Conservation (phyloP, 176 grass and related monocot species). For the Eremochloa ophiuroides region DNA sequence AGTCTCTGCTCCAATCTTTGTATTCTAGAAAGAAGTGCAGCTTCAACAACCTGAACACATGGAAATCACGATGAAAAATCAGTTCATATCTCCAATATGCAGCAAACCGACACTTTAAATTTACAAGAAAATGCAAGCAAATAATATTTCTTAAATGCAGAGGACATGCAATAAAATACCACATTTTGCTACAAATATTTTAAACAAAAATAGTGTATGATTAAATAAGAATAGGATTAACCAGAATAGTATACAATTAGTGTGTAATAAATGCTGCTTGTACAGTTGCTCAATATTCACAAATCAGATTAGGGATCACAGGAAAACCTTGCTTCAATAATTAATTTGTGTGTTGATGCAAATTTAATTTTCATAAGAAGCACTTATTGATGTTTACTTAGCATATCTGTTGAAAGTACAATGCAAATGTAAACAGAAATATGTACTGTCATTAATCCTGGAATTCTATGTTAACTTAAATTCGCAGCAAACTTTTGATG, state of each 20-base stretch:
- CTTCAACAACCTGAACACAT: constrained; percentile 83
- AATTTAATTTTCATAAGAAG: background rate
- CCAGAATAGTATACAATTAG: background rate
- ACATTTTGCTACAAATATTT: background rate
- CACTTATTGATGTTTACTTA: background rate
- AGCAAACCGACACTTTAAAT: background rate
- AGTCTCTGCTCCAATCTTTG: constrained; percentile 74
- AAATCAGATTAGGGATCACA: background rate
- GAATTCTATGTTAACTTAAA: constrained; percentile 6
- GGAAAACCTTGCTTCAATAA: constrained; percentile 1
- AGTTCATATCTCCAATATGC: background rate
- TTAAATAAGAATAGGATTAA: background rate
- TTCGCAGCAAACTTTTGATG: background rate
- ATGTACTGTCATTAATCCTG: background rate
- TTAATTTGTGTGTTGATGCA: background rate
- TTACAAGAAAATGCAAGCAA: background rate
- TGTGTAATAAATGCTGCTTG: background rate
- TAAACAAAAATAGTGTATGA: background rate
- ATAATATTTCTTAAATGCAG: background rate
- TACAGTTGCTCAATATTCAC: constrained; percentile 10
- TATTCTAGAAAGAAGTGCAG: constrained; percentile 91
- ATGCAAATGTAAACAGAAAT: constrained; percentile 21
- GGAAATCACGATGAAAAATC: constrained; percentile 9
- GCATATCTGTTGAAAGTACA: background rate
- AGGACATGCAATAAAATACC: background rate